Evolutionary conservation across 2,329 filamentous ascomycete species (phyloP), one percentile per base, ranked within the genome.

Genomic region (Trichoderma hamatum): DNA sequence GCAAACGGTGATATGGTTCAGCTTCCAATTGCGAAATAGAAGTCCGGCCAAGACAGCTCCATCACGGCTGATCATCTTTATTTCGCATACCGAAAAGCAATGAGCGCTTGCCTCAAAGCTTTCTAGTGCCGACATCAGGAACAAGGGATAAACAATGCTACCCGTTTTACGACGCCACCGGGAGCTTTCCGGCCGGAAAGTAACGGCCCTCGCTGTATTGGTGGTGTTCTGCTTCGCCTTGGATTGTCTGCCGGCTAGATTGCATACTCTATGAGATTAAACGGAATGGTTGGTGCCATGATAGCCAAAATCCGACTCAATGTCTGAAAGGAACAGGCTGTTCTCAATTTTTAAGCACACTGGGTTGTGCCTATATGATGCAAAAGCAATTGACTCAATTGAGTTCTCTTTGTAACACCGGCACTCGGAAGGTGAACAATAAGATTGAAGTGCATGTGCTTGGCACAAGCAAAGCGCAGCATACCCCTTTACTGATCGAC

Each of bases 71-170:
- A 11, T 43, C 14, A 16, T 32, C 26, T 30, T 46, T 13, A 60
- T n/a, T 14, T 46, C 11, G 49, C 28, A 52, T 52, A 46, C 60
- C 60, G 43, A 63, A 26, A n/a, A 19, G 30, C 21, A 26, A 49
- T 52, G 21, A 26, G 43, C 28, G 59, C 59, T 51, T 62, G 6
- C 19, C 28, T 26, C 11, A 19, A 62, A 62, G n/a, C n/a, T 26
- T 49, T 62, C 59, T 51, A 62, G 43, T 62, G 14, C n/a, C 59
- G 59, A 30, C 59, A 49, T 28, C 59, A 16, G 43, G 28, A 30
- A 62, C 28, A 62, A 34, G 36, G 58, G 39, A 61, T 61, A 32
- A 21, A 49, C 39, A 11, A 39, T 39, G 39, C 39, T 26, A 49
- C 58, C n/a, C 30, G 36, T 14, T 39, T 28, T 28, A 26, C 10